Conservation (phyloP, 1,139 yeast species). For the Casaregolazyma lundiana region DNA sequence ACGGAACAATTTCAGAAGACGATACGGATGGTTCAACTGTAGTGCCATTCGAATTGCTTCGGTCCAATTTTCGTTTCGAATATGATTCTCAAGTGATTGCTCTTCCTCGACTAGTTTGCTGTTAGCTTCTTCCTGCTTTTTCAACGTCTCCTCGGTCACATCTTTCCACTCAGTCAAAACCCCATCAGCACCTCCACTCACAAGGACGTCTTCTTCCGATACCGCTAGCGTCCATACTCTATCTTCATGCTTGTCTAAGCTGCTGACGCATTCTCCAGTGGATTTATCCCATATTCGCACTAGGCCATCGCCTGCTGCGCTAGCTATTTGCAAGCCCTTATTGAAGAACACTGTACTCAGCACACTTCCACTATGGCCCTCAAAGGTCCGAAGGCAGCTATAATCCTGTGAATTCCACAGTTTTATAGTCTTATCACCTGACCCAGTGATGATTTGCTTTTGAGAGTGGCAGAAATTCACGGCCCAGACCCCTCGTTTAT, state of each 20-base stretch:
- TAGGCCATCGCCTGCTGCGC: conserved; percentile 93
- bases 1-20: conserved; percentile 26
- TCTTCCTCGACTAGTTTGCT: conserved; percentile 67
- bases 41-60: conserved; percentile 84
- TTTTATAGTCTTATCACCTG: conserved; percentile 88
- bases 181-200: conserved; percentile 95
- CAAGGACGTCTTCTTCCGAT: conserved; percentile 34
- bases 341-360: conserved; percentile 73
- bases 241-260: conserved; percentile 87
- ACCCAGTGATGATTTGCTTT: conserved; percentile 63
- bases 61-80: conserved; percentile 72
- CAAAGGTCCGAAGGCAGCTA: conserved; percentile 74
- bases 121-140: conserved; percentile 40
- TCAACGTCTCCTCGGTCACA: conserved; percentile 63
- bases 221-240: conserved; percentile 84
- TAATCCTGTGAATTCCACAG: conserved; percentile 82
- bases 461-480: conserved; percentile 76
- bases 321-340: conserved; percentile 62
- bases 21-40: conserved; percentile 74
- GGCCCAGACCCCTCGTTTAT: conserved; percentile 93
- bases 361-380: conserved; percentile 92
- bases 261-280: conserved; percentile 71
- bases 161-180: conserved; percentile 85
- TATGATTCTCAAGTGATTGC: conserved; percentile 72
- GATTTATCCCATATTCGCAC: conserved; percentile 81